Conservation (phyloP, 164 flowering plant genomes). For the Litsea cubeba region DNA sequence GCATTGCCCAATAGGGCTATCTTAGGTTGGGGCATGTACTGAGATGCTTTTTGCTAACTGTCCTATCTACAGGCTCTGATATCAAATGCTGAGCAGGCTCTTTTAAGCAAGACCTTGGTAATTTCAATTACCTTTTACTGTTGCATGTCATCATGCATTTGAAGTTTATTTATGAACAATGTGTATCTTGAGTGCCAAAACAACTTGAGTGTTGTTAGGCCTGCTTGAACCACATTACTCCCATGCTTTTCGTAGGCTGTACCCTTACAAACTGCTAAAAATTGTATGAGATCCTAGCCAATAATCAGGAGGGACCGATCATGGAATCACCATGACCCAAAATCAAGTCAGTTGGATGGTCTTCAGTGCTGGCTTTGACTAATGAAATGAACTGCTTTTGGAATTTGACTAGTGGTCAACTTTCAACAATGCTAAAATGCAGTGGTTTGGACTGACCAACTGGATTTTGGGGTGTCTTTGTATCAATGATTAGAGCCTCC, state of each 20-base stretch:
- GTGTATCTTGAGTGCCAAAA: not conserved
- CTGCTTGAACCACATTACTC: not conserved
- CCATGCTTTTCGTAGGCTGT: not conserved
- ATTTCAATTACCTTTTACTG: not conserved
- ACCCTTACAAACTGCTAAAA: not conserved
- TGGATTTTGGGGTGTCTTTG: not conserved
- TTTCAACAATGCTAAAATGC: not conserved
- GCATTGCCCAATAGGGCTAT: not conserved
- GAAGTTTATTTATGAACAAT: not conserved
- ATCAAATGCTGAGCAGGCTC: constrained; percentile 62
- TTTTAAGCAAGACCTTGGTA: constrained; percentile 88
- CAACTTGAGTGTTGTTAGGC: not conserved
- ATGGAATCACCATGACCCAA: not conserved
- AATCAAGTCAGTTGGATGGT: not conserved
- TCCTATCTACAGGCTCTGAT: constrained; percentile 45
- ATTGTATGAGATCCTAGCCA: not conserved
- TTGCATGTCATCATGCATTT: not conserved
- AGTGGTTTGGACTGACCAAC: not conserved
- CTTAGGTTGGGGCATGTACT: not conserved
- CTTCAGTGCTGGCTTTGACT: not conserved
- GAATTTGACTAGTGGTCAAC: not conserved
- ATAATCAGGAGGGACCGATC: not conserved
- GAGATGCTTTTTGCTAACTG: not conserved
- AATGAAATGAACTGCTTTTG: not conserved
- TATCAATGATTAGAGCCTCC: not conserved